A percentile compares a stretch with the other conserved stretches of the same genome.
Conservation (phyloP, 805 yeast genomes). For the Wickerhamomyces mucosus region DNA sequence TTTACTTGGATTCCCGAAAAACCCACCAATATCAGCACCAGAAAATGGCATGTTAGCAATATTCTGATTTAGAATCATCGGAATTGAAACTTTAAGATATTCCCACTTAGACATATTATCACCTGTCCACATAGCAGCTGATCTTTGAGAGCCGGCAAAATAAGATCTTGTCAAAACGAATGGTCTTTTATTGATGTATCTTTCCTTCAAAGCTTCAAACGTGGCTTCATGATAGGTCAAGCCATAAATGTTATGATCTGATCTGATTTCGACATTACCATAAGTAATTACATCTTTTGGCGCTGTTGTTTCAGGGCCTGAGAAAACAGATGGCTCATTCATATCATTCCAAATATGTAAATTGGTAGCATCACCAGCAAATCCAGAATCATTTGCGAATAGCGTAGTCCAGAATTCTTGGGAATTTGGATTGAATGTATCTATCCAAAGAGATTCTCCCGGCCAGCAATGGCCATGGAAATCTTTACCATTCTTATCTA, state of each 20-base stretch:
- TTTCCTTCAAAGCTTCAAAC: slow-evolving; percentile 46
- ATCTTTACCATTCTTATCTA: slow-evolving; percentile 34
- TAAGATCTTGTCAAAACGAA: slow-evolving; percentile 81
- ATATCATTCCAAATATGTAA: slow-evolving; percentile 93
- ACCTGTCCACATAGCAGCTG: slow-evolving; percentile 97
- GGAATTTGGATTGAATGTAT: slow-evolving; percentile 61
- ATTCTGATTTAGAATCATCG: slow-evolving; percentile 79
- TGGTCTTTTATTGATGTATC: slow-evolving; percentile 56
- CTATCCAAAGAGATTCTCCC: slow-evolving; percentile 92
- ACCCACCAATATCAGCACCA: slow-evolving; percentile 97
- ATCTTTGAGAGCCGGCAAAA: slow-evolving; percentile 84
- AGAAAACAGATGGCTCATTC: slow-evolving; percentile 95
- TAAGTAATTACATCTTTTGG: slow-evolving; percentile 74
- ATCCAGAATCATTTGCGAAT: slow-evolving; percentile 36
- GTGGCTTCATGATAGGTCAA: slow-evolving; percentile 75
- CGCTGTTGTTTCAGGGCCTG: slow-evolving; percentile 89
- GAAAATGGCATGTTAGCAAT: slow-evolving; percentile 83
- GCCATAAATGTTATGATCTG: slow-evolving; percentile 83
- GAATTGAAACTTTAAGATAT: slow-evolving; percentile 67
- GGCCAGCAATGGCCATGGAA: slow-evolving; percentile 97
- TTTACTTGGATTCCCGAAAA: slow-evolving; percentile 78
- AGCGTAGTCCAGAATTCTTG: slow-evolving; percentile 50
- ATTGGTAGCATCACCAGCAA: slow-evolving; percentile 47
- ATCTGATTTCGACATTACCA: slow-evolving; percentile 84
- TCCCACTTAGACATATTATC: slow-evolving; percentile 95